A percentile compares a stretch with the other conserved stretches of the same genome.
These are phyloP conservation scores for Euphorbia tirucalli DNA, from an alignment of 345 rosid species.

Conservation along the genomic window DNA sequence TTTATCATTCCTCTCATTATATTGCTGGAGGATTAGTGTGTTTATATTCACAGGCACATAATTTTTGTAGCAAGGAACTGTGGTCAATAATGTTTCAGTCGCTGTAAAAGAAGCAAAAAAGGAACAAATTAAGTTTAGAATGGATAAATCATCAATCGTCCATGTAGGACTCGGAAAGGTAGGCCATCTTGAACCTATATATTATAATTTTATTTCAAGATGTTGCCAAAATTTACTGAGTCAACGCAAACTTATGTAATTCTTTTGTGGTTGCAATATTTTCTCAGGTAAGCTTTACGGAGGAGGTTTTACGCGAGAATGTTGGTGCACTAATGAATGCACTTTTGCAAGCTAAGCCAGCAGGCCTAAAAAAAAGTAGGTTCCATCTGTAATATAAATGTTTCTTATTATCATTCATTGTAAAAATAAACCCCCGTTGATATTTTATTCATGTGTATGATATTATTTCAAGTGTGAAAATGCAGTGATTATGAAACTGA, in stretches of 20 bases:
- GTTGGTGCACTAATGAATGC: slow-evolving; percentile 91
- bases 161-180: slow-evolving; percentile 97
- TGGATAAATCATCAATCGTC: slow-evolving; percentile 89
- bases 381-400: slow-evolving; percentile 10
- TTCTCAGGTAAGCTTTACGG: slow-evolving; percentile 64
- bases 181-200: slow-evolving; percentile 12
- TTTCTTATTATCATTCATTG: not conserved
- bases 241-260: not conserved
- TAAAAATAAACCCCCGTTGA: not conserved
- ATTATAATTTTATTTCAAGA: not conserved
- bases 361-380: slow-evolving; percentile 94
- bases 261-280: slow-evolving; percentile 6
- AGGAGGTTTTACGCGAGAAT: slow-evolving; percentile 74
- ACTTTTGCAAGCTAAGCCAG: slow-evolving; percentile 85
- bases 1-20: slow-evolving; percentile 6
- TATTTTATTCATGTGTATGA: not conserved
- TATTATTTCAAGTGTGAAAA: not conserved
- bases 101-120: slow-evolving; percentile 78
- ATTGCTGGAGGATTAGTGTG: slow-evolving; percentile 7
- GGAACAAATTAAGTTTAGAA: slow-evolving; percentile 74
- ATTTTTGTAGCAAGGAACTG: slow-evolving; percentile 76
- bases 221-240: not conserved
- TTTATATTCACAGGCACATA: slow-evolving; percentile 12
- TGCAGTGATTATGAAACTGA: not conserved
- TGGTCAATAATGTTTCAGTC: slow-evolving; percentile 62